phyloP scores from a whole-genome alignment of 1,139 yeast species.

The Meyerozyma sp. region DNA sequence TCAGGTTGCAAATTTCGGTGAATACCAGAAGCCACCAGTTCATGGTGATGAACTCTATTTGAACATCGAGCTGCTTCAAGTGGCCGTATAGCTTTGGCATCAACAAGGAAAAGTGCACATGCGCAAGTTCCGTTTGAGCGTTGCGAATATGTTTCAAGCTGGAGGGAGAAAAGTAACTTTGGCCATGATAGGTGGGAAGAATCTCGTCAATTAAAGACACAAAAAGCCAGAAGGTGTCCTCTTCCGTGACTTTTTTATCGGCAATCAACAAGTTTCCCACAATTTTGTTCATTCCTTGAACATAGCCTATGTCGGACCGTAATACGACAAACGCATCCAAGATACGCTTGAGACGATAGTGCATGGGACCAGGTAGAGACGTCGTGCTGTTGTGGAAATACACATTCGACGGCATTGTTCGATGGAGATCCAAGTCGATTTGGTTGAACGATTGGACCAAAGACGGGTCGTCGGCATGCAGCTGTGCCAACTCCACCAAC shows the following conservation, averaged over 20 bases:
- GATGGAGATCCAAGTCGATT: slow-evolving; percentile 48
- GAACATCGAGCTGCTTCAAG: slow-evolving; percentile 32
- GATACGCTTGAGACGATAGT: slow-evolving; percentile 41
- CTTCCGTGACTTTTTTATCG: slow-evolving; percentile 34
- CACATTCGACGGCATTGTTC: slow-evolving; percentile 54
- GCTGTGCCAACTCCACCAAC: slow-evolving; percentile 10
- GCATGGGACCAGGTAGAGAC: slow-evolving; percentile 51
- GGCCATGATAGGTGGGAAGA: slow-evolving; percentile 33
- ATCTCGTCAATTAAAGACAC: slow-evolving; percentile 48
- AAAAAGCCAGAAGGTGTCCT: slow-evolving; percentile 55
- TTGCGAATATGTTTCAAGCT: slow-evolving; percentile 36
- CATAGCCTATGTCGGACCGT: slow-evolving; percentile 49
- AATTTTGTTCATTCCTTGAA: slow-evolving; percentile 62
- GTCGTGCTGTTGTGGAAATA: slow-evolving; percentile 37
- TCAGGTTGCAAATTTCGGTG: slow-evolving; percentile 44
- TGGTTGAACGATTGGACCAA: slow-evolving; percentile 41
- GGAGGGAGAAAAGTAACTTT: slow-evolving; percentile 28
- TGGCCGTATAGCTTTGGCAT: slow-evolving; percentile 39
- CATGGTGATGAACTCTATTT: slow-evolving; percentile 48
- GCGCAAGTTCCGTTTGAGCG: slow-evolving; percentile 29
- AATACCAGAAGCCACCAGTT: slow-evolving; percentile 58
- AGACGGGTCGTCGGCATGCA: slow-evolving; percentile 9
- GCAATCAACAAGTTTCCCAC: slow-evolving; percentile 49
- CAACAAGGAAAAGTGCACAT: slow-evolving; percentile 16
- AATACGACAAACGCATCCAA: slow-evolving; percentile 50